These are phyloP conservation scores for Coniochaeta sp. DNA, from an alignment of 2,329 filamentous ascomycete genomes.

Conservation along the genomic window DNA sequence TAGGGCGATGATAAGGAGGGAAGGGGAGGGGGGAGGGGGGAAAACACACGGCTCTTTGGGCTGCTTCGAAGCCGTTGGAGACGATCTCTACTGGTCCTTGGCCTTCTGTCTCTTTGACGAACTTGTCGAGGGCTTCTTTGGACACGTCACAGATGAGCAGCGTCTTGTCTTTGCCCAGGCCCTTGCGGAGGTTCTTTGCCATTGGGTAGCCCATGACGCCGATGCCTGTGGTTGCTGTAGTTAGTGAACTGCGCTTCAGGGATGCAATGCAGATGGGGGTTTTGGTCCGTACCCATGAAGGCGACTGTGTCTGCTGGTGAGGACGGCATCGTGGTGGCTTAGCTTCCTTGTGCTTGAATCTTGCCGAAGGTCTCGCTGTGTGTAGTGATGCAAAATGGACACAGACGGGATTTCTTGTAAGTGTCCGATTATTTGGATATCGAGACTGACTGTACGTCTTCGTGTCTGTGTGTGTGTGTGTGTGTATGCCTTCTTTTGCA, in stretches of 20 bases:
- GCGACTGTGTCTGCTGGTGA: conserved; percentile 18
- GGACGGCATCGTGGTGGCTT: conserved; percentile 8
- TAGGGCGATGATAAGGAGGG: neutral
- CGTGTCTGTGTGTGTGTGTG: no score
- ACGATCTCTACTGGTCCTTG: conserved; percentile 27
- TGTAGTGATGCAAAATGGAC: no score
- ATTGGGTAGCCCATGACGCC: conserved; percentile 28
- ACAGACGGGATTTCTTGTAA: no score
- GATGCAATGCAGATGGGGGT: neutral
- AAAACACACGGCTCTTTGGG: conserved; percentile 23
- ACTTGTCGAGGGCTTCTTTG: conserved; percentile 24
- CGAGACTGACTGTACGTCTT: no score
- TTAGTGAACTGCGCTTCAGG: conserved; percentile 5
- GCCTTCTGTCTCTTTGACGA: conserved; percentile 25
- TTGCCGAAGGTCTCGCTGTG: no score
- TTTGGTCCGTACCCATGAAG: conserved; percentile 18
- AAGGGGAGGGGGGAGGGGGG: neutral
- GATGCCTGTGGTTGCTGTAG: conserved; percentile 15
- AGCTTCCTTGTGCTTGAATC: no score
- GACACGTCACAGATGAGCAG: conserved; percentile 28
- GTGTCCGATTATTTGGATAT: no score
- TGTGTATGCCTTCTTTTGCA: no score
- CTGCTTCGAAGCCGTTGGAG: conserved; percentile 28
- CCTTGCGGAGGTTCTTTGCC: conserved; percentile 23
- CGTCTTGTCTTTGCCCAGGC: conserved; percentile 15